Conservation (phyloP, 768 basidiomycete species). For the Boletellus sp. region DNA sequence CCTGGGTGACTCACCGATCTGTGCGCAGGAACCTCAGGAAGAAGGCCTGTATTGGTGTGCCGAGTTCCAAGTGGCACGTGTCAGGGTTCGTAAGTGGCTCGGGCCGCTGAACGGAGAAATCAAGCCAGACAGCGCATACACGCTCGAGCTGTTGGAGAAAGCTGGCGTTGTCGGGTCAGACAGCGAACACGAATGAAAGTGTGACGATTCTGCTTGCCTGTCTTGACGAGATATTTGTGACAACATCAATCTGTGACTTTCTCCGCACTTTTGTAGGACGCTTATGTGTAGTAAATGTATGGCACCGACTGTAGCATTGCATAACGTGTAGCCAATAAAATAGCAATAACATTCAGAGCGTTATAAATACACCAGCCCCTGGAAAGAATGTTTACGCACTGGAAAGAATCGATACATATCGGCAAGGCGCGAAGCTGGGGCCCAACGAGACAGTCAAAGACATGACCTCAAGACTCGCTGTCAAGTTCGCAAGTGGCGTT, state of each 20-base stretch:
- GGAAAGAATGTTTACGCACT: too few species aligned
- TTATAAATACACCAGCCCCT: too few species aligned
- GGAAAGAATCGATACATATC: too few species aligned
- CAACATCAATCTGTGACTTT: neutral
- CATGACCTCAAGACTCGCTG: neutral
- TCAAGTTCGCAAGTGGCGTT: neutral
- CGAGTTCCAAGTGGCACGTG: conserved; percentile 34
- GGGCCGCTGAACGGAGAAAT: conserved; percentile 64
- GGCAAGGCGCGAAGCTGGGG: too few species aligned
- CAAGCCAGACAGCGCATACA: conserved; percentile 52
- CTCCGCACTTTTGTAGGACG: too few species aligned
- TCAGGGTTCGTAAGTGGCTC: conserved; percentile 53
- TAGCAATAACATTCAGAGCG: too few species aligned
- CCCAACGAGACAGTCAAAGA: too few species aligned
- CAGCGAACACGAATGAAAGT: neutral
- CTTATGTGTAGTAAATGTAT: too few species aligned
- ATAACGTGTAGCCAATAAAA: too few species aligned
- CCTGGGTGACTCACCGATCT: neutral
- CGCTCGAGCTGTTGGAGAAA: conserved; percentile 44
- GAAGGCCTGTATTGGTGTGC: conserved; percentile 55
- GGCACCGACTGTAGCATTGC: too few species aligned
- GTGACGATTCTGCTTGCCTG: neutral
- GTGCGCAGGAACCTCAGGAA: conserved; percentile 29
- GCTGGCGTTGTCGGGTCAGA: conserved; percentile 42
- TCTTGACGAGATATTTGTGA: too few species aligned